Percentiles rank a stretch among this genome's conserved stretches.
phyloP scores from a whole-genome alignment of 768 basidiomycete species.

The Leccinum rimulosum region DNA sequence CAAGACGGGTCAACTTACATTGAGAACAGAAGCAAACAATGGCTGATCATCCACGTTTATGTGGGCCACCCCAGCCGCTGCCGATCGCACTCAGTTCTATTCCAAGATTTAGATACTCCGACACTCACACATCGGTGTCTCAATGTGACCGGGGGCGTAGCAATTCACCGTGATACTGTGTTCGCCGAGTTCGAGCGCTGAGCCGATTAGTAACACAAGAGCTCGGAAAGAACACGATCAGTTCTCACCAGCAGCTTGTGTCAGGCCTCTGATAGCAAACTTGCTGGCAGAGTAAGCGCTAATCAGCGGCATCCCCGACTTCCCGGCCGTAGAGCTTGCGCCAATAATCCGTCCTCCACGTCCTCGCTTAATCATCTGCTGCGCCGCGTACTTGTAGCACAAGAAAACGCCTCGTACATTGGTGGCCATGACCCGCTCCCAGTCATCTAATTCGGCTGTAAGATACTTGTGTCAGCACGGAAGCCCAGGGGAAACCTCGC shows the following conservation, averaged over 20 bases:
- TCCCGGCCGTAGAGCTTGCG: not conserved
- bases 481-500: not conserved
- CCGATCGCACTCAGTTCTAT: not conserved
- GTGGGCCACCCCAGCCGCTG: not conserved
- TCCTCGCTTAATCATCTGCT: not conserved
- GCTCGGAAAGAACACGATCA: not conserved
- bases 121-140: not conserved
- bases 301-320: not conserved
- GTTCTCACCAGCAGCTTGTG: conserved; percentile 36
- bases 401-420: not conserved
- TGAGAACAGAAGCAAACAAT: not conserved
- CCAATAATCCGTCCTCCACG: not conserved
- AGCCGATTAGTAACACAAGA: not conserved
- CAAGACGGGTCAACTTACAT: not conserved
- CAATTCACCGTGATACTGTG: not conserved
- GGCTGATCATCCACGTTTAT: not conserved
- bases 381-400: not conserved
- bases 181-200: not conserved
- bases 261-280: conserved; percentile 41
- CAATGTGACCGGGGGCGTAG: not conserved
- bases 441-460: not conserved
- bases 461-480: not conserved
- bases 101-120: not conserved
- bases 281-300: conserved; percentile 37
- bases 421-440: not conserved